Percentiles rank a stretch among this genome's conserved stretches.
Evolutionary conservation across 306 rosid genomes (phyloP).

Genomic region (Hylodesmum podocarpum): DNA sequence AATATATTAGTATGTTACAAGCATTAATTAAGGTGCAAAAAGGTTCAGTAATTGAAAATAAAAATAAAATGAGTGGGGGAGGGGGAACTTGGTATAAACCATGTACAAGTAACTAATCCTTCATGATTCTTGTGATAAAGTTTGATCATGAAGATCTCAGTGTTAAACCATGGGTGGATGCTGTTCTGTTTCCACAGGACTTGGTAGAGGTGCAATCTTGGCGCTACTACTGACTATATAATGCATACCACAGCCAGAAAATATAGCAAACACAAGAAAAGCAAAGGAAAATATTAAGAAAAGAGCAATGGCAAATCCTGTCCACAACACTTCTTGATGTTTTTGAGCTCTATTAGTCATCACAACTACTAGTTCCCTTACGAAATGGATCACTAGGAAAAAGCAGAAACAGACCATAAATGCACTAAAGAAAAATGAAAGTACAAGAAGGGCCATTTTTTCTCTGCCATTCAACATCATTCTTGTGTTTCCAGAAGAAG

Average conservation of each 20-base stretch:
- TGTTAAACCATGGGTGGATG: constrained; percentile 19
- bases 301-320: constrained; percentile 32
- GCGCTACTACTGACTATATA: background rate
- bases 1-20: background rate
- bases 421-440: constrained; percentile 35
- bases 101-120: background rate
- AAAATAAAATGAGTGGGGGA: background rate
- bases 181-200: constrained; percentile 24
- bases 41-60: background rate
- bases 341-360: constrained; percentile 10
- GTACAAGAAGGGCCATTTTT: constrained; percentile 26
- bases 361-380: constrained; percentile 7
- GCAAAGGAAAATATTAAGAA: constrained; percentile 39
- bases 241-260: constrained; percentile 30
- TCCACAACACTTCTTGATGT: constrained; percentile 34
- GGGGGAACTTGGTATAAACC: too few relatives aligned
- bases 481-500: background rate
- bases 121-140: background rate
- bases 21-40: background rate
- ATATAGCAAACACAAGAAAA: constrained; percentile 32
- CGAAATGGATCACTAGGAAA: constrained; percentile 30
- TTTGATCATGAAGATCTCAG: background rate
- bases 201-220: constrained; percentile 48
- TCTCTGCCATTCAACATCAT: constrained; percentile 27
- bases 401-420: constrained; percentile 43